Evolutionary conservation across 2,329 filamentous ascomycete genomes (phyloP).

Genomic region (Fusarium bulbicola): DNA sequence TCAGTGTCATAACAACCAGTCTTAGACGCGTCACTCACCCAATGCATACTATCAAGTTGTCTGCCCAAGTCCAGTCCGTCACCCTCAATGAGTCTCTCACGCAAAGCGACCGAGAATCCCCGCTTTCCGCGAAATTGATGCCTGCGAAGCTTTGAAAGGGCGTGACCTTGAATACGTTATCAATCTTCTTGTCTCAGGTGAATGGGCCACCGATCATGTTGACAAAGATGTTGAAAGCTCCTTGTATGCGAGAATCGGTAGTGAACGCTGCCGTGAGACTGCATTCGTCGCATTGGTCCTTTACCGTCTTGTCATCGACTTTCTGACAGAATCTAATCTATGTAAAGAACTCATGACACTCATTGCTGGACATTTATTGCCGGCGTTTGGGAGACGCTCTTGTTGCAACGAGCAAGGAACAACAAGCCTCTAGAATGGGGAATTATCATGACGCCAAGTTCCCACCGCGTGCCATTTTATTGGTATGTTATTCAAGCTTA

Average conservation of each 20-base stretch:
- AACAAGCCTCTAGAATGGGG: not conserved
- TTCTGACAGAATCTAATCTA: not conserved
- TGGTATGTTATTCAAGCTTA: not conserved
- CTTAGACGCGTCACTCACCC: rapidly evolving
- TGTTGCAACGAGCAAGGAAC: not conserved
- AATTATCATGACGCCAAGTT: not conserved
- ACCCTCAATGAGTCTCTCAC: too few relatives aligned
- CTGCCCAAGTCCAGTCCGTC: not conserved
- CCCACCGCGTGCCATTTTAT: not conserved
- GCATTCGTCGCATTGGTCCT: not conserved
- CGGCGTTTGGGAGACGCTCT: not conserved
- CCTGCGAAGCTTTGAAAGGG: not conserved
- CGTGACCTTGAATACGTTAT: not conserved
- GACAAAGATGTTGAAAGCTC: not conserved
- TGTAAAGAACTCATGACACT: not conserved
- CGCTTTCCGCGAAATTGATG: not conserved
- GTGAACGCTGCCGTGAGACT: not conserved
- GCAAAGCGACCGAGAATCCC: too few relatives aligned
- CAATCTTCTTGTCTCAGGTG: not conserved
- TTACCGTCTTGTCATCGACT: not conserved
- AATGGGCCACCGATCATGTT: not conserved
- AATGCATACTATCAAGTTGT: too few relatives aligned
- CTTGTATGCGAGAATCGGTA: not conserved
- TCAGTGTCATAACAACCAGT: not conserved
- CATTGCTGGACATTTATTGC: rapidly evolving